Evolutionary conservation across 495 filamentous ascomycete genomes (phyloP), one percentile per base, ranked within the genome.

Genomic region (Penicillium steckii): DNA sequence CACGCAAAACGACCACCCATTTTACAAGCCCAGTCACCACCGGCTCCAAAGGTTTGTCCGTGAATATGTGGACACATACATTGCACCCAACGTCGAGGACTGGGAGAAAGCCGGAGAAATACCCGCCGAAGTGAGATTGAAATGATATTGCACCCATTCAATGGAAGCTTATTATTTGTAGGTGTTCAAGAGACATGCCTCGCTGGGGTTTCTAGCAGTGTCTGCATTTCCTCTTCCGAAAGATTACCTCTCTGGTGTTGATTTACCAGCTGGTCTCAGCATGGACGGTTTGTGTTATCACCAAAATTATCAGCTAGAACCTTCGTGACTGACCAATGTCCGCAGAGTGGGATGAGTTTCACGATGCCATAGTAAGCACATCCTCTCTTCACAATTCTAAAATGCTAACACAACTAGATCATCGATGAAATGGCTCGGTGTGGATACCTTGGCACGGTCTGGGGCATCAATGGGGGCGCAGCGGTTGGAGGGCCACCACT

Each of bases 21-120:
- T 87, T 66, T 90, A 81, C 75, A 85, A 79, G 38, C 83, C 87
- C 21, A 81, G 75, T 54, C 87, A 90, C 65, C 66, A 78, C 18
- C 66, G 68, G 50, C 60, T 90, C 38, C 84, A 83, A 66, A 78
- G 78, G 53, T 85, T 80, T 50, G 77, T 86, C 64, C 77, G 87
- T 56, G 60, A 76, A 57, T 90, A 88, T 69, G 80, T 78, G 46
- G 85, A 89, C 50, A 65, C 64, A 38, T 65, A 85, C 54, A 65
- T 88, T 50, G 69, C 69, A 23, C 86, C 86, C 23, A 85, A 89
- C 57, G 87, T 86, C 8, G 70, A 83, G 57, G 75, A 84, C 65
- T 82, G 82, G 62, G 87, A 90, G 70, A 47, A 22, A 48, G 33
- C 52, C 18, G 48, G 44, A 9, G 45, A 52, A 21, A 37, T 57